Base-by-base conservation (phyloP, 257 asterid species). In the Primulina tabacum region DNA sequence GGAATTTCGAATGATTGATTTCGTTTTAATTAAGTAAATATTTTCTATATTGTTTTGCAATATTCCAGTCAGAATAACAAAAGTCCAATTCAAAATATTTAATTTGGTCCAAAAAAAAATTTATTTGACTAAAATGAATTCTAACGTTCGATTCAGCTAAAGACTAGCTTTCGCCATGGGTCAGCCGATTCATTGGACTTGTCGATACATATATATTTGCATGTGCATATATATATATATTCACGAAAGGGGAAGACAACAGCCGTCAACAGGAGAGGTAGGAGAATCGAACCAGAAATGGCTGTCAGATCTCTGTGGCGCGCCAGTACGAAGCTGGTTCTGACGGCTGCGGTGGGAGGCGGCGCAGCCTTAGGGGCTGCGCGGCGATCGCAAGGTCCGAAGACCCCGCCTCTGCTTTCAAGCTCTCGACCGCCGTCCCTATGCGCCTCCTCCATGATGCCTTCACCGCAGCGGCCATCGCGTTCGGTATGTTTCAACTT, bases 401-500 rank as follows among this genome's bases (percentile, higher is more conserved):
- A 6, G 99, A 91, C 61, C 97, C 97, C 17, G 96, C 88, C 35
- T 80, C 89, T 65, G 82, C 93, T n/a, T 76, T 91, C 76, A 91
- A 91, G 83, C 96, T 94, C 53, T 66, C 93, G 70, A 81, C 90
- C 71, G 74, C 86, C 78, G 92, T 91, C 62, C 99, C 97, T 67
- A 8, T 80, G 77, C 97, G 99, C 78, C 92, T 91, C 69, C n/a
- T 82, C 65, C 97, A 92, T 52, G 90, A 86, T 73, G 87, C 95
- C 64, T 64, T 80, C 79, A 83, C 99, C 47, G 99, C 97, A 40
- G 92, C 92, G 29, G 24, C 87, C 35, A 83, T 86, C 37, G 95
- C 79, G 6, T 86, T 80, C 35, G 97, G 99, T 94, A 81, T 68
- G 76, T 14, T 32, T 76, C 34, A 4, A 50, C 57, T 11, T 11